Percentiles rank a stretch among this genome's conserved stretches.
These are phyloP conservation scores for Ustilago crameri DNA, from an alignment of 1,284 basidiomycete species.

Conservation along the genomic window DNA sequence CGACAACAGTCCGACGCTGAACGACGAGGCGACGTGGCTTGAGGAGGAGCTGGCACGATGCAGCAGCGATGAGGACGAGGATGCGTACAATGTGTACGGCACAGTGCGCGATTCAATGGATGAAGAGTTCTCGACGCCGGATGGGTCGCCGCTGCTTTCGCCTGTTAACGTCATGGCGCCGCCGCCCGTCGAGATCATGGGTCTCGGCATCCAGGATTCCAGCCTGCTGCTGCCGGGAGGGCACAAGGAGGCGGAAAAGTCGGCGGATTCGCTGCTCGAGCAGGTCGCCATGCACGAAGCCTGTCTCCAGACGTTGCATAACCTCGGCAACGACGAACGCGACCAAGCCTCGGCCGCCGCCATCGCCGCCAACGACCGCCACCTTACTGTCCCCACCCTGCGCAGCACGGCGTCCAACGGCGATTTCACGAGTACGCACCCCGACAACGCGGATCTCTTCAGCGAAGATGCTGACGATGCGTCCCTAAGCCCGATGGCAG, in stretches of 20 bases:
- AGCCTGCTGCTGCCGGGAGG: constrained; percentile 16
- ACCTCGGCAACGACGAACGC: constrained; percentile 19
- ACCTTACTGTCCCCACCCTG: constrained; percentile 5
- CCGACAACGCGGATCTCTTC: constrained; percentile 21
- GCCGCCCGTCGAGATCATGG: constrained; percentile 24
- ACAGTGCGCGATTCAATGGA: constrained; percentile 9
- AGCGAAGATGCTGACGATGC: constrained; percentile 28
- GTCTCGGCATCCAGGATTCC: constrained; percentile 30
- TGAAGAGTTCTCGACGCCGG: constrained; percentile 35
- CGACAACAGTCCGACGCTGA: constrained; percentile 44
- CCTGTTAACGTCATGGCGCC: constrained; percentile 15
- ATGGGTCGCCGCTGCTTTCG: constrained; percentile 25
- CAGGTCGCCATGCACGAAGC: constrained; percentile 47
- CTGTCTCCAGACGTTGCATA: constrained; percentile 21
- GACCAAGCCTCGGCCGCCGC: constrained; percentile 21
- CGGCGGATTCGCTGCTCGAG: constrained; percentile 35
- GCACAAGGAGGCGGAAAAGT: constrained; percentile 6
- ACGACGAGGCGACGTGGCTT: constrained; percentile 43
- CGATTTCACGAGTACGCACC: constrained; percentile 24
- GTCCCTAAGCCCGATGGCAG: constrained; percentile 36
- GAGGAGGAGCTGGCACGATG: constrained; percentile 42
- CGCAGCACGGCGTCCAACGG: constrained; percentile 16
- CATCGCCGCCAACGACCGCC: constrained; percentile 9
- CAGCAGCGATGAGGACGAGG: constrained; percentile 26
- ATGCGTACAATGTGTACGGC: constrained; percentile 10